Conservation (phyloP, 345 rosid genomes). For the Melastoma malabathricum region DNA sequence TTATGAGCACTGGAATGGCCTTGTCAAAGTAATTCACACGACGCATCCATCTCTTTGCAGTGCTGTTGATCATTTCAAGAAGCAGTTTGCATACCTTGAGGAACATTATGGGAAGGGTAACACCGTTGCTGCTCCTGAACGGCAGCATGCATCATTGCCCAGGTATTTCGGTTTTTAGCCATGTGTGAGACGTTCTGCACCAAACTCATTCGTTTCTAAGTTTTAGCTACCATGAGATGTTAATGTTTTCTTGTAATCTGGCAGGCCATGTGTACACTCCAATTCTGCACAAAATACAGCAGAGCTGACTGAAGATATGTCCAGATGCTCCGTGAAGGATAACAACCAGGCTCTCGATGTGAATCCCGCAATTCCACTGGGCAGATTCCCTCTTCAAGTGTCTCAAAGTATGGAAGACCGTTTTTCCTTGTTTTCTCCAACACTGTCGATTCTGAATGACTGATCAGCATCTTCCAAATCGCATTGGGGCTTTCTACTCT, state of each 20-base stretch:
- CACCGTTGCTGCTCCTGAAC: slow-evolving; percentile 66
- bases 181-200: neutral
- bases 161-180: slow-evolving; percentile 29
- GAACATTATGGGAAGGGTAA: slow-evolving; percentile 87
- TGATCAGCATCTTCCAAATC: neutral
- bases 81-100: slow-evolving; percentile 92
- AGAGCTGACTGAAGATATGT: slow-evolving; percentile 55
- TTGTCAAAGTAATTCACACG: neutral
- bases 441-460: neutral
- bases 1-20: too few relatives aligned
- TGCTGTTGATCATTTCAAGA: slow-evolving; percentile 95
- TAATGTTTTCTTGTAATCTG: neutral
- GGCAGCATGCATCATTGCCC: slow-evolving; percentile 95
- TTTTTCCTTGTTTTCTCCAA: neutral
- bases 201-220: too few relatives aligned
- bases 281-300: slow-evolving; percentile 43
- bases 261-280: slow-evolving; percentile 80
- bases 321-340: slow-evolving; percentile 79
- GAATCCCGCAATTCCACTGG: slow-evolving; percentile 45
- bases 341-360: slow-evolving; percentile 54
- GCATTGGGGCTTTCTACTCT: neutral
- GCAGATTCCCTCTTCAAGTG: slow-evolving; percentile 71
- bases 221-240: too few relatives aligned
- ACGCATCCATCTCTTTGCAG: slow-evolving; percentile 24
- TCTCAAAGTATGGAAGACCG: slow-evolving; percentile 61